Base-by-base conservation (phyloP, 75 land plant genomes). In the Selaginella moellendorffii region DNA sequence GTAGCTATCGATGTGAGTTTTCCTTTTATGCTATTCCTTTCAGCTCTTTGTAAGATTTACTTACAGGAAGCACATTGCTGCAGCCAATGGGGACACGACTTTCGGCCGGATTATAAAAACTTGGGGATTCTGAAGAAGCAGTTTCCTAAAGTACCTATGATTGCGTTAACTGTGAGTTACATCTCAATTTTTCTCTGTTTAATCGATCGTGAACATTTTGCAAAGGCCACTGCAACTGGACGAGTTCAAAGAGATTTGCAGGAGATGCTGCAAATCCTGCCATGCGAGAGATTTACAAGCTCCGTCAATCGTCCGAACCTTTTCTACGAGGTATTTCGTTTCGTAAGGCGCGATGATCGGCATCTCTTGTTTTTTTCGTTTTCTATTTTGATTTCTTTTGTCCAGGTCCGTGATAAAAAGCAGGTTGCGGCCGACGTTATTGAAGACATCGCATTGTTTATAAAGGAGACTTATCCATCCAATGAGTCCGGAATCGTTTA, bases 21-120 rank as follows among this genome's bases (percentile, higher is more conserved):
- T 36, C 5, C 46, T 36, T 5, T 36, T 36, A 5, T 5, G 5
- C 46, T 36, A 36, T 36, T 5, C 46, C 5, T 36, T 5, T 5
- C 46, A 36, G 46, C 14, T 36, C 10, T 14, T 36, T 14, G 46
- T 36, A 36, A 5, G 14, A 1, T 46, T 53, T 51, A 20, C 12
- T 14, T 71, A 63, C 83, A 93, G 98, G 98, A 93, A 75, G 98
- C 98, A 31, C 98, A 93, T 74, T 93, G 98, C 28, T 93, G 98
- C 72, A 93, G 98, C 67, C 98, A 93, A 72, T 93, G 98, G 98
- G 98, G 98, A 53, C 98, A 93, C 77, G 98, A 93, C 72, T 93
- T 93, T 69, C 96, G 98, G 26, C 98, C 96, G 17, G 98, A 93
- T 54, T 93, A 93, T 66, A 93, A 89, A 64, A 86, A 85, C 54